Percentiles rank a stretch among this genome's conserved stretches.
These are phyloP conservation scores for Hortaea werneckii DNA, from an alignment of 2,329 filamentous ascomycete species.

Conservation along the genomic window DNA sequence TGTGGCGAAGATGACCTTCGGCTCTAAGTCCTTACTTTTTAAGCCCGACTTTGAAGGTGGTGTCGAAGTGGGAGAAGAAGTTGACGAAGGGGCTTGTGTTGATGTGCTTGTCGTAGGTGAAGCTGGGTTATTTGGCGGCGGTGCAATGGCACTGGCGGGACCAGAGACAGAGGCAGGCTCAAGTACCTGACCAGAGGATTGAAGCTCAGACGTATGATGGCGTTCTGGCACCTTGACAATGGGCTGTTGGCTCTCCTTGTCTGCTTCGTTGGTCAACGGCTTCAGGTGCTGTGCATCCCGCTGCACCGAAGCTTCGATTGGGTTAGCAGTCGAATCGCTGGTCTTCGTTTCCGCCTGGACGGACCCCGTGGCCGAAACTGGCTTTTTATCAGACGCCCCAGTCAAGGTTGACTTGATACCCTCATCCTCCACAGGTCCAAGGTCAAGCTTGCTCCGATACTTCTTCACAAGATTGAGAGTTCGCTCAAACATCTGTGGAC, in stretches of 20 bases:
- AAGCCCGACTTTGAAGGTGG: conserved; percentile 5
- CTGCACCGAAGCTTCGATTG: conserved; percentile 15
- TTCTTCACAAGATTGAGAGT: conserved; percentile 69
- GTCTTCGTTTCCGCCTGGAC: background rate
- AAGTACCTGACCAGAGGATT: conserved; percentile 2
- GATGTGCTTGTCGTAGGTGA: background rate
- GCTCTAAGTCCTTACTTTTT: conserved; percentile 23
- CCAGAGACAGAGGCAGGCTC: conserved; percentile 1
- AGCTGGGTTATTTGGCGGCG: background rate
- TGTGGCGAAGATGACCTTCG: conserved; percentile 84
- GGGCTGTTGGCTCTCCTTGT: conserved; percentile 21
- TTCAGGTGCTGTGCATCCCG: conserved; percentile 24
- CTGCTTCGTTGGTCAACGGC: conserved; percentile 18
- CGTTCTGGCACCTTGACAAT: conserved; percentile 22
- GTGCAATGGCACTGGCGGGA: background rate
- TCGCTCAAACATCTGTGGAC: conserved; percentile 75
- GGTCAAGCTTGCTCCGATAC: conserved; percentile 52
- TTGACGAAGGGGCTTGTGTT: background rate
- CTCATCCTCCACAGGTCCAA: conserved; percentile 27
- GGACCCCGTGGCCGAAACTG: background rate
- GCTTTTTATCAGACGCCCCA: background rate
- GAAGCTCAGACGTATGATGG: conserved; percentile 11
- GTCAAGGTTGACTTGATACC: background rate
- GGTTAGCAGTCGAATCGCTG: background rate
- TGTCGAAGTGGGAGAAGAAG: background rate